Base-by-base conservation (phyloP, 2,329 filamentous ascomycete genomes). In the Sphaerulina musiva region DNA sequence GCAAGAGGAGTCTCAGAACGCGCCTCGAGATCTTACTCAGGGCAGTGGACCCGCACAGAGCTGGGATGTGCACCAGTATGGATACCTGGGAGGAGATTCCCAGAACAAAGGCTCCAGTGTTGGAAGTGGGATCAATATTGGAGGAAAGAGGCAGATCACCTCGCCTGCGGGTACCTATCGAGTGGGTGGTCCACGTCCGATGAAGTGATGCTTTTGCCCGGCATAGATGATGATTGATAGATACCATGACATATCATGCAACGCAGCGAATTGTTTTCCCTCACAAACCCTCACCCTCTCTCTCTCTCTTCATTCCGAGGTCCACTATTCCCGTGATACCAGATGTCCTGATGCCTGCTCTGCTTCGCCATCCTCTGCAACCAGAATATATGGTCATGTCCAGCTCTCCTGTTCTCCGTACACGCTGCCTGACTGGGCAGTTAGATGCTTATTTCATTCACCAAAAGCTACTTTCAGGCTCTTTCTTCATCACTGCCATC, bases 51-150 rank as follows among this genome's bases (percentile, higher is more conserved):
- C 81, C n/a, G 86, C 86, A 0, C 74, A 87, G 9, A 78, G 79
- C 12, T 91, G 86, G 86, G 86, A 91, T 62, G 83, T 89, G 9
- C 80, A 83, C 53, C 86, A 89, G 71, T 89, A 87, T 58, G 86
- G 87, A 0, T 91, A 80, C 65, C 86, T 85, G 14, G 86, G 87
- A 3, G 87, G 87, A 1, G 87, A 90, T 68, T 80, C 78, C 58
- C 83, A 89, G 75, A 90, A 89, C 65, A 79, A 78, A 57, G 70
- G 71, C 7, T 85, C 84, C 1, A 69, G 68, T 2, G 75, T 81
- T 58, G 84, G 84, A 2, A 86, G 85, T 56, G 76, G 76, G 0
- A 77, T 78, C 53, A 71, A 70, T 45, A 85, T 87, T 40, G 82
- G 84, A 1, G 84, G 84, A 0, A 76, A 85, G 67, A 79, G 87